A percentile compares a stretch with the other conserved stretches of the same genome.
Conservation (phyloP, 768 basidiomycete genomes). For the Mycena chlorophos region DNA sequence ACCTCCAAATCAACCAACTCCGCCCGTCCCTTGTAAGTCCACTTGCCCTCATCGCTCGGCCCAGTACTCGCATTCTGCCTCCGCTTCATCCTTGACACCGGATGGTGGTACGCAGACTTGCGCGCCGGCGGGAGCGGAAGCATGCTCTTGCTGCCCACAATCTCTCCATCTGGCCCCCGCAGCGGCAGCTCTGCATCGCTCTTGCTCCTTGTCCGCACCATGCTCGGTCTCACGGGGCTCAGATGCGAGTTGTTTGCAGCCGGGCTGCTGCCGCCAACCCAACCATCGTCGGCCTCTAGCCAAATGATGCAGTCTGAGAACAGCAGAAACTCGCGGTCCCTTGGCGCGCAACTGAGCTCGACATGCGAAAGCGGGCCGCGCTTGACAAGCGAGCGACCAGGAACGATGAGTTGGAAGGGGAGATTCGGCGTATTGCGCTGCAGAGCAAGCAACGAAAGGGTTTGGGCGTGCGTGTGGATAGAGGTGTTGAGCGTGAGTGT, state of each 20-base stretch:
- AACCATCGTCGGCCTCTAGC: conserved; percentile 49
- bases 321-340: conserved; percentile 72
- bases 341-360: conserved; percentile 49
- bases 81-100: conserved; percentile 19
- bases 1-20: conserved; percentile 78
- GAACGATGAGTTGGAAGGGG: conserved; percentile 74
- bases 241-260: conserved; percentile 2
- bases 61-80: conserved; percentile 32
- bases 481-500: conserved; percentile 78
- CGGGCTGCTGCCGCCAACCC: conserved; percentile 23
- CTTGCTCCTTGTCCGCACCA: conserved; percentile 53
- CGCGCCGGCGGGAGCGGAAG: conserved; percentile 23
- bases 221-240: conserved; percentile 27
- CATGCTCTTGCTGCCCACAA: conserved; percentile 15
- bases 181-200: conserved; percentile 58
- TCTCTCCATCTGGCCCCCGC: conserved; percentile 16
- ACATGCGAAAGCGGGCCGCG: conserved; percentile 62
- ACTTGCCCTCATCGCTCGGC: conserved; percentile 56
- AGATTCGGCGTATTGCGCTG: conserved; percentile 77
- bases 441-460: conserved; percentile 70
- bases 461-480: conserved; percentile 75
- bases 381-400: conserved; percentile 78
- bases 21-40: conserved; percentile 69
- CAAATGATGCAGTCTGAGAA: conserved; percentile 83
- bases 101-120: conserved; percentile 27